These are phyloP conservation scores for Inonotus obliquus DNA, from an alignment of 1,284 basidiomycete genomes.

Conservation along the genomic window DNA sequence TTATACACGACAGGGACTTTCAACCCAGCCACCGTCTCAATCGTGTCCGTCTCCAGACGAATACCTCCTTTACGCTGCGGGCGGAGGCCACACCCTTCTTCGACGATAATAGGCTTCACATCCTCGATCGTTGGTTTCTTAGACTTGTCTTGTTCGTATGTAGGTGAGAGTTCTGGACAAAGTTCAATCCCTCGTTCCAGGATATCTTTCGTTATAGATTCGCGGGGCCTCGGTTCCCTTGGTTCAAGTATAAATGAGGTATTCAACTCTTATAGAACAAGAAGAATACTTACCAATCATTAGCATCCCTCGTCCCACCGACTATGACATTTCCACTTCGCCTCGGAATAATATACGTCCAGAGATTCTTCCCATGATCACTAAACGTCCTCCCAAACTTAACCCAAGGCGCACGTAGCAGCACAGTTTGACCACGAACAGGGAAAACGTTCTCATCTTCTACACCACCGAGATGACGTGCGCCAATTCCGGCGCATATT, in stretches of 20 bases:
- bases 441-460: constrained; percentile 46
- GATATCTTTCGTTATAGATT: constrained; percentile 57
- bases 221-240: constrained; percentile 54
- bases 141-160: constrained; percentile 33
- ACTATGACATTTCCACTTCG: constrained; percentile 63
- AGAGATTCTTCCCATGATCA: constrained; percentile 39
- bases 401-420: constrained; percentile 50
- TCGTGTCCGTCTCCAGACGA: constrained; percentile 35
- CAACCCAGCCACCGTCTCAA: constrained; percentile 21
- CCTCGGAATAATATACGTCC: constrained; percentile 71
- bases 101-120: constrained; percentile 55
- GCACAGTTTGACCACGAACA: constrained; percentile 47
- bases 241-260: too few relatives aligned
- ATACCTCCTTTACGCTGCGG: constrained; percentile 45
- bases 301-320: constrained; percentile 54
- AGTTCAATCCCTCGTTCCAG: constrained; percentile 51
- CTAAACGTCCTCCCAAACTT: constrained; percentile 54
- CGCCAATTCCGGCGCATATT: constrained; percentile 59
- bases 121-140: constrained; percentile 51
- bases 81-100: constrained; percentile 57
- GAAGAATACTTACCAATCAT: constrained; percentile 53
- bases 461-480: constrained; percentile 42
- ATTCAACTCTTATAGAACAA: background rate
- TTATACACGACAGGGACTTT: constrained; percentile 40
- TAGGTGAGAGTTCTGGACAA: constrained; percentile 62